A percentile compares a stretch with the other conserved stretches of the same genome.
Evolutionary conservation across 2,329 filamentous ascomycete genomes (phyloP).

Genomic region (Penicillium sp.): DNA sequence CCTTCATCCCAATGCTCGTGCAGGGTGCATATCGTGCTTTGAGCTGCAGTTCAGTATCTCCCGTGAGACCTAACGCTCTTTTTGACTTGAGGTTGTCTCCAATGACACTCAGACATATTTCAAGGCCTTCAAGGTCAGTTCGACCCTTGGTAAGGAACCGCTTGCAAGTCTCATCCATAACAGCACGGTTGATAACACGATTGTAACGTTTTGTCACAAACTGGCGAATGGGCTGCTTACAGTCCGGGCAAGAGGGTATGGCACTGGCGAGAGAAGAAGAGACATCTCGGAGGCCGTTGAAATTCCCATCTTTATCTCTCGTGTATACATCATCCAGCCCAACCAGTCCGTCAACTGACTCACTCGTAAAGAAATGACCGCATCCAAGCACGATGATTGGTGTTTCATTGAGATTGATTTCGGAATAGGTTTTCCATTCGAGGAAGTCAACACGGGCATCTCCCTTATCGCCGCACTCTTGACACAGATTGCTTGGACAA

Average conservation of each 20-base stretch:
- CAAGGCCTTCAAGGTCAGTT: neutral
- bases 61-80: accelerated
- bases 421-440: constrained; percentile 4
- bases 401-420: constrained; percentile 14
- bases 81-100: neutral
- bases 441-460: constrained; percentile 14
- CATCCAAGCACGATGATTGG: constrained; percentile 11
- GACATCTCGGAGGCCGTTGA: constrained; percentile 10
- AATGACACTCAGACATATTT: constrained; percentile 6
- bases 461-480: constrained; percentile 9
- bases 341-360: constrained; percentile 13
- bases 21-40: no score
- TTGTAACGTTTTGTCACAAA: constrained; percentile 17
- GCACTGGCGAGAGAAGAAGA: constrained; percentile 7
- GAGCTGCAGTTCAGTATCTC: no score
- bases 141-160: constrained; percentile 10
- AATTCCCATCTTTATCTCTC: constrained; percentile 7
- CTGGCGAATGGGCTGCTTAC: constrained; percentile 12
- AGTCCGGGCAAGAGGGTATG: constrained; percentile 10
- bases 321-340: constrained; percentile 12
- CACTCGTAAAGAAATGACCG: constrained; percentile 13
- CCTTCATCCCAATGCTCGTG: neutral
- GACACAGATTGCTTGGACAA: constrained; percentile 7
- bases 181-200: constrained; percentile 12
- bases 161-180: constrained; percentile 12